Evolutionary conservation across 768 basidiomycete genomes (phyloP).

Genomic region (Termitomyces sp.): DNA sequence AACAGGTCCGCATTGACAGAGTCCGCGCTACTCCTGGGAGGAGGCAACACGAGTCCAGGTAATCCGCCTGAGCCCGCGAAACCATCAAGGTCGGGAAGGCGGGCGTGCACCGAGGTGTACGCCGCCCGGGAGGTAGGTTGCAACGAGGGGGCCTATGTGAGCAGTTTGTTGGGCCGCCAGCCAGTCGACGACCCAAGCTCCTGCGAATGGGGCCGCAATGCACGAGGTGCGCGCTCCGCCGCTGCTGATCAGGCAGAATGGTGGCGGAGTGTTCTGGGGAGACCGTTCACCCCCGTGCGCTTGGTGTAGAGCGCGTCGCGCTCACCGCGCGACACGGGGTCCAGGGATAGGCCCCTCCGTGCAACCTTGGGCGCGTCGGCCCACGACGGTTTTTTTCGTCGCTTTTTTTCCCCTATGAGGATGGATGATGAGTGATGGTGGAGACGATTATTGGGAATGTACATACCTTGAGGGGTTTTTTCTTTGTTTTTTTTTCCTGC

Average conservation of each 20-base stretch:
- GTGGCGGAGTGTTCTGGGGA: too few species aligned
- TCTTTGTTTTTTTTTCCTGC: not conserved
- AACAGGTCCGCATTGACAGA: not conserved
- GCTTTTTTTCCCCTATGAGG: not conserved
- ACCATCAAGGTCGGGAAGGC: not conserved
- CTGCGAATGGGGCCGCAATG: too few species aligned
- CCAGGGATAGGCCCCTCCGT: not conserved
- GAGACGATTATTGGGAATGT: not conserved
- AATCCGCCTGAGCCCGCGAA: not conserved
- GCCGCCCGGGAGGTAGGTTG: too few species aligned
- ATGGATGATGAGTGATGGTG: not conserved
- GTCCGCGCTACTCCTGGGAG: not conserved
- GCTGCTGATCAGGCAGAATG: too few species aligned
- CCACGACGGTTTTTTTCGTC: not conserved
- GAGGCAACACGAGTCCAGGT: not conserved
- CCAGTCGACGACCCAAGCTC: too few species aligned
- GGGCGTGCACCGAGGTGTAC: too few species aligned
- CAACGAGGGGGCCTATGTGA: too few species aligned
- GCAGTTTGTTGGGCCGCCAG: too few species aligned
- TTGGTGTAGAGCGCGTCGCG: too few species aligned
- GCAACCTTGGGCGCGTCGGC: not conserved
- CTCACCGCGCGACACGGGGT: not conserved
- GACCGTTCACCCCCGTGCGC: not conserved
- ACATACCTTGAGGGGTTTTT: not conserved
- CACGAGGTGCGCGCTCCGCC: too few species aligned